Conservation (phyloP, 1,284 basidiomycete species). For the Tausonia pullulans region DNA sequence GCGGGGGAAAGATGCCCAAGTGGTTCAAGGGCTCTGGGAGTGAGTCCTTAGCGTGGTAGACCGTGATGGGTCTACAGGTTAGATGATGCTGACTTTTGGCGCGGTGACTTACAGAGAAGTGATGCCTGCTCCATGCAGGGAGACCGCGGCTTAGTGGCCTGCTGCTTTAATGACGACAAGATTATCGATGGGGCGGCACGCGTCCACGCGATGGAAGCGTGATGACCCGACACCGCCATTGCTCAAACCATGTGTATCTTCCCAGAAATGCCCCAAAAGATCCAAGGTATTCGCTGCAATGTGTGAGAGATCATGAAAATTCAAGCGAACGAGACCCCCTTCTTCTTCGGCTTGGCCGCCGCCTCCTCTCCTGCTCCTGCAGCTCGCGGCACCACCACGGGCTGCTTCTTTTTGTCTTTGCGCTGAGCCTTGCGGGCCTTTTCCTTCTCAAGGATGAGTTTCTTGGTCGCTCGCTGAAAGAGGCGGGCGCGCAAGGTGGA, state of each 20-base stretch:
- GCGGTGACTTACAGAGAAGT: background rate
- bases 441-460: constrained; percentile 12
- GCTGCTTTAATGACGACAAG: background rate
- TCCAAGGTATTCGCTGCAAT: background rate
- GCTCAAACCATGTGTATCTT: no score
- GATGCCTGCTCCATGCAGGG: background rate
- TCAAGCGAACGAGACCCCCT: constrained; percentile 12
- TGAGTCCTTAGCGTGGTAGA: background rate
- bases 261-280: no score
- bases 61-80: background rate
- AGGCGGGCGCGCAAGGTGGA: no score
- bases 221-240: no score
- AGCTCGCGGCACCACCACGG: background rate
- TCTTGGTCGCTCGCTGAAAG: constrained; percentile 13
- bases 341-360: constrained; percentile 4
- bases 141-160: background rate
- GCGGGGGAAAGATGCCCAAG: constrained; percentile 12
- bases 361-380: background rate
- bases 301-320: no score
- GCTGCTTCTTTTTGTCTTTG: constrained; percentile 6
- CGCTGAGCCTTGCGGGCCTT: constrained; percentile 9
- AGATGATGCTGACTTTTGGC: background rate
- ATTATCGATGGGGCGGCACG: background rate
- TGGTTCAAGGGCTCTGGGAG: constrained; percentile 11
- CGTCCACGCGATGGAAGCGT: no score